Evolutionary conservation across 306 rosid species (phyloP).

Genomic region (Rosa chinensis): DNA sequence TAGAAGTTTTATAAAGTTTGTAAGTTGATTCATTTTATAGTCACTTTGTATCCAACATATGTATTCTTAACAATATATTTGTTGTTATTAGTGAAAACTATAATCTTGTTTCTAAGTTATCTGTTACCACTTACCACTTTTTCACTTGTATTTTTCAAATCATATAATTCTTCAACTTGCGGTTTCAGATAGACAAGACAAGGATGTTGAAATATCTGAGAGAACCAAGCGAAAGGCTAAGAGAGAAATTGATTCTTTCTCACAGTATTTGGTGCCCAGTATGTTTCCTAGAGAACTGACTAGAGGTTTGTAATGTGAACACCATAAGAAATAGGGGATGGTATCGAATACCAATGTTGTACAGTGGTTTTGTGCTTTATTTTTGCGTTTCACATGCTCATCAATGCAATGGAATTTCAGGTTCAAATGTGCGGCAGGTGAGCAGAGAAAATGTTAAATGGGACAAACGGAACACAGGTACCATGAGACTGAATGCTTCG

Average conservation of each 20-base stretch:
- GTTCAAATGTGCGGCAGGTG: conserved; percentile 32
- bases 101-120: neutral
- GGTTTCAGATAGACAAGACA: conserved; percentile 44
- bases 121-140: neutral
- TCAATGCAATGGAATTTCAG: conserved; percentile 37
- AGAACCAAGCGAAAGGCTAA: conserved; percentile 21
- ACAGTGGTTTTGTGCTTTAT: conserved; percentile 13
- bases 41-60: neutral
- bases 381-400: conserved; percentile 15
- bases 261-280: conserved; percentile 46
- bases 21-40: neutral
- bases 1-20: neutral
- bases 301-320: conserved; percentile 46
- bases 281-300: conserved; percentile 56
- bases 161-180: conserved; percentile 9
- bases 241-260: conserved; percentile 52
- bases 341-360: conserved; percentile 12
- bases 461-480: conserved; percentile 52
- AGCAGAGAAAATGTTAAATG: conserved; percentile 49
- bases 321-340: conserved; percentile 13
- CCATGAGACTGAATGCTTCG: conserved; percentile 23
- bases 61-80: neutral
- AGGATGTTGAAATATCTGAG: conserved; percentile 46
- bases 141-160: conserved; percentile 5
- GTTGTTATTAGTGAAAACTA: neutral